Conservation (phyloP, 257 asterid genomes). For the Capsicum baccatum region DNA sequence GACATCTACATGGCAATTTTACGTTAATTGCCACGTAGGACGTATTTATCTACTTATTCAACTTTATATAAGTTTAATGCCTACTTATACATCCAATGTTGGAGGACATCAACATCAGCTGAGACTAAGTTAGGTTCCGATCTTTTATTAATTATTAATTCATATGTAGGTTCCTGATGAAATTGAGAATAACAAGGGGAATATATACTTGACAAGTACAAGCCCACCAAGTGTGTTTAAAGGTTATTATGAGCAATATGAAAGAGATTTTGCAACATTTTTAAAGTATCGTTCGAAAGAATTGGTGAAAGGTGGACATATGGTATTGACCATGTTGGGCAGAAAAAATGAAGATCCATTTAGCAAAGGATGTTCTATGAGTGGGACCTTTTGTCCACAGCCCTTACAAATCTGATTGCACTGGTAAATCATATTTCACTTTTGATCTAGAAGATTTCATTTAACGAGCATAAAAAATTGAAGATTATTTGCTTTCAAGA, state of each 20-base stretch:
- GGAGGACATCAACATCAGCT: too few species aligned
- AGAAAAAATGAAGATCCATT: conserved; percentile 48
- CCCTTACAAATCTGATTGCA: conserved; percentile 48
- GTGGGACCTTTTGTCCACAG: conserved; percentile 57
- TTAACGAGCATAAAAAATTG: too few species aligned
- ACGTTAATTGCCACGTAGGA: too few species aligned
- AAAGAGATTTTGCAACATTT: conserved; percentile 54
- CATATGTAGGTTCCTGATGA: conserved; percentile 46
- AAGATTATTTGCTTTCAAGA: too few species aligned
- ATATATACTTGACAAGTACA: conserved; percentile 48
- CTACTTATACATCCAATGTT: too few species aligned
- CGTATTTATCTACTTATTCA: too few species aligned
- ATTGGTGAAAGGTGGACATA: conserved; percentile 52
- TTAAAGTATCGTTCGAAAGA: conserved; percentile 55
- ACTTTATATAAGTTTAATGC: too few species aligned
- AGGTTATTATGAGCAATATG: conserved; percentile 61
- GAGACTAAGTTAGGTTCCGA: too few species aligned
- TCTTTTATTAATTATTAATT: too few species aligned
- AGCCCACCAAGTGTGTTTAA: conserved; percentile 48
- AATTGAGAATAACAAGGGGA: conserved; percentile 46
- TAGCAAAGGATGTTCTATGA: conserved; percentile 54
- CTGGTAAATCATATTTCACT: conserved; percentile 41
- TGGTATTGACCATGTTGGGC: conserved; percentile 63
- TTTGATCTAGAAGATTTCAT: too few species aligned
- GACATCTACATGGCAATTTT: too few species aligned